Base-by-base conservation (phyloP, 257 asterid genomes). In the Mitragyna speciosa region DNA sequence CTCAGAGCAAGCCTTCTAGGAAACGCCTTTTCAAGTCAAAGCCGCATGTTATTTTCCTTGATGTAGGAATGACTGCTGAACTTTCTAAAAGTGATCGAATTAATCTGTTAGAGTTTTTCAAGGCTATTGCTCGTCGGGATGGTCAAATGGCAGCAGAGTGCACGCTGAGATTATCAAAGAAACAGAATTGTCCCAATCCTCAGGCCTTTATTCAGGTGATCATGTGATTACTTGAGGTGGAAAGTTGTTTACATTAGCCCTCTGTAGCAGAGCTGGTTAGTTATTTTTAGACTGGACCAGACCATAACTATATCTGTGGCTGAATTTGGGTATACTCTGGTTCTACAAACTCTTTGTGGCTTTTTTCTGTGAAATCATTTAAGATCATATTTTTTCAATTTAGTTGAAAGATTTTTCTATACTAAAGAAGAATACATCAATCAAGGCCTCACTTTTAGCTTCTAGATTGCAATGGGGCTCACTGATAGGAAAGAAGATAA, bases 41-140 rank as follows among this genome's bases (percentile, higher is more conserved):
- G 81, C 89, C 89, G 76, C 89, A 86, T 82, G 83, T 86, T 75
- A 75, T 86, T 72, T 86, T 86, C 84, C 79, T 84, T 73, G 89
- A 86, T 82, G 89, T 86, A 47, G 89, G 89, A 80, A 86, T 86
- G 87, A 84, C 89, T 20, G 89, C 89, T 41, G 89, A 86, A 52
- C 89, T 86, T 73, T 79, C 86, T 79, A 76, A 72, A 54, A 82
- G 54, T 78, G 89, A 86, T 67, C 81, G 83, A 71, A 69, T 68
- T 70, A 82, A 80, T 59, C 78, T 86, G 31, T 73, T 86, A 74
- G 89, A 84, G 71, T 79, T 86, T 65, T 86, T 86, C 70, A 84
- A 69, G 83, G 84, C 86, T 77, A 85, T 86, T 81, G 89, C 89
- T 82, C 75, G 76, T 39, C 80, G 88, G 80, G 89, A 86, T 82